Base-by-base conservation (phyloP, 176 grass and related monocot species). In the Phragmites australis region DNA sequence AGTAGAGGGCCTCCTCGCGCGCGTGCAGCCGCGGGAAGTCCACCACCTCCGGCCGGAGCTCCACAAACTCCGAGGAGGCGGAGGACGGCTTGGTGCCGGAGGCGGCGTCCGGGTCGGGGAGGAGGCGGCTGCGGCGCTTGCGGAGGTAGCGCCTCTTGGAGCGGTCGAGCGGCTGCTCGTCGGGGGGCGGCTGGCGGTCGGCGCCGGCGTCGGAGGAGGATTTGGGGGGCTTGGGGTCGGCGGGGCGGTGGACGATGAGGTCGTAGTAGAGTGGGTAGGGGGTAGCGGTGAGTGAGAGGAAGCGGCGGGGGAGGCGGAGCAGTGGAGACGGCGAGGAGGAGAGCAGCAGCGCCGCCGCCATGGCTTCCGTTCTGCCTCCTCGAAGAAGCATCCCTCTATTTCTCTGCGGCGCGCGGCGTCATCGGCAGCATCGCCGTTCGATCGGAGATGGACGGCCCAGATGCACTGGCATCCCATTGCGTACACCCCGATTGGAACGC, bases 1-100 rank as follows among this genome's bases (percentile, higher is more conserved):
- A 98, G 92, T 93, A 98, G 52, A 98, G 86, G 17, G 93, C 92
- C 90, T 98, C 88, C 84, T 94, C 95, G 27, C 92, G 88, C 37
- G 95, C 92, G 82, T 98, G 95, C 19, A 98, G 87, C 4, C 95
- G 83, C 13, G 95, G 95, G 65, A 98, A 94, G 73, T 98, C 95
- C 3, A 98, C 88, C 25, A 98, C 87, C 78, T 98, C 86, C 22
- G 95, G 92, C 74, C 82, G 66, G n/a, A 94, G 80, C 81, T 98
- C 95, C 27, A 98, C 90, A 40, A 81, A 78, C 48, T 86, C 95
- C 6, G 70, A 70, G 4, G 79, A 75, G 13, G 85, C 8, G 0
- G 84, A n/a, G 18, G 84, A 80, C 0, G 84, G 52, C 68, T 87
- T 80, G 34, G 87, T 65, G 32, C 62, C 77, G 42, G 59, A 74